phyloP scores from a whole-genome alignment of 192 early-diverging fungal genomes.

The Coemansia sp. region DNA sequence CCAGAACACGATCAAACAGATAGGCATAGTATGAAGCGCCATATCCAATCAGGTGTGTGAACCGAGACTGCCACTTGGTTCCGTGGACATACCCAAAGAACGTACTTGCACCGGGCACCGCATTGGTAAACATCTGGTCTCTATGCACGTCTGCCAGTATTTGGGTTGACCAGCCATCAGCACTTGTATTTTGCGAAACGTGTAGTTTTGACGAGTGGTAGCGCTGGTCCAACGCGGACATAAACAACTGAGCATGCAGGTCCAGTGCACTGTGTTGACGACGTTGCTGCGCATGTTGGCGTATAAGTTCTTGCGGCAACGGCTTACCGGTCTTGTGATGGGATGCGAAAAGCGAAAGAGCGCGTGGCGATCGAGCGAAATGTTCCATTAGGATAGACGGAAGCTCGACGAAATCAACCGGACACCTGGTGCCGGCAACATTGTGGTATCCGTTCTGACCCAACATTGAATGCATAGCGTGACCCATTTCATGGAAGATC shows the following conservation, averaged over 20 bases:
- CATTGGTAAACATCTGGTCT: slow-evolving; percentile 35
- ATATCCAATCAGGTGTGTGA: slow-evolving; percentile 89
- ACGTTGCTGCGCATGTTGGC: slow-evolving; percentile 57
- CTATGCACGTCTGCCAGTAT: slow-evolving; percentile 63
- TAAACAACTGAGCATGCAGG: slow-evolving; percentile 81
- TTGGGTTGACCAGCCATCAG: slow-evolving; percentile 43
- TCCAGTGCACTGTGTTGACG: slow-evolving; percentile 72
- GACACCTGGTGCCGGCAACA: slow-evolving; percentile 91
- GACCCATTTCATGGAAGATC: slow-evolving; percentile 98
- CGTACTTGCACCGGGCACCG: slow-evolving; percentile 37
- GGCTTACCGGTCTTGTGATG: slow-evolving; percentile 71
- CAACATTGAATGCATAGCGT: slow-evolving; percentile 97
- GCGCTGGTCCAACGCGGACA: slow-evolving; percentile 89
- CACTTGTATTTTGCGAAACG: background rate
- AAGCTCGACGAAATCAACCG: slow-evolving; percentile 96
- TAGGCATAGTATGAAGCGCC: slow-evolving; percentile 96
- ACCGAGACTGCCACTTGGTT: slow-evolving; percentile 88
- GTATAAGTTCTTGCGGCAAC: slow-evolving; percentile 58
- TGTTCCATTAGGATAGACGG: slow-evolving; percentile 96
- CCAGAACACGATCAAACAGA: slow-evolving; percentile 82
- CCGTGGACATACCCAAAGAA: slow-evolving; percentile 69
- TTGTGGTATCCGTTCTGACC: slow-evolving; percentile 95
- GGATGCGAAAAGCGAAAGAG: slow-evolving; percentile 72
- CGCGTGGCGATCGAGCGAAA: slow-evolving; percentile 74
- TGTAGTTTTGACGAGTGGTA: slow-evolving; percentile 69